phyloP scores from a whole-genome alignment of 2,329 filamentous ascomycete species.

The Botrytis elliptica region DNA sequence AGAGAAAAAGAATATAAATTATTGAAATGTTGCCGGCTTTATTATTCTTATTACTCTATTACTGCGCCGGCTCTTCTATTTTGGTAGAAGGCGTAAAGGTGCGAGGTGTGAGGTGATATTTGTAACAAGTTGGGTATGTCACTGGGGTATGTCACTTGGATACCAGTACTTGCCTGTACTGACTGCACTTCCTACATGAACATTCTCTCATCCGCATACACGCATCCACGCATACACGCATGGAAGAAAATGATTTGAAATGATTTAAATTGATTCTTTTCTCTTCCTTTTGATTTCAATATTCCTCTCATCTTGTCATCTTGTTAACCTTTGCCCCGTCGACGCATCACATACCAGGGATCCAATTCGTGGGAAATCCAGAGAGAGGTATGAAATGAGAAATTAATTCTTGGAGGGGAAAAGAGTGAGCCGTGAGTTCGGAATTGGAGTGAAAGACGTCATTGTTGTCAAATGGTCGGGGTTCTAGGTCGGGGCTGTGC shows the following conservation, averaged over 20 bases:
- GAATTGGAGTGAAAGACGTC: neutral
- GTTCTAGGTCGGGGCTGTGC: neutral
- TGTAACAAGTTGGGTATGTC: neutral
- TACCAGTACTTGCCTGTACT: neutral
- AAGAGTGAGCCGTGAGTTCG: neutral
- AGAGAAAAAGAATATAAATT: neutral
- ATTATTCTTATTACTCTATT: neutral
- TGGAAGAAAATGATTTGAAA: neutral
- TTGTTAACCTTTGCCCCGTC: neutral
- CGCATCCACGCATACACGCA: neutral
- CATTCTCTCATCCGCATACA: neutral
- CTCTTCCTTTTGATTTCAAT: neutral
- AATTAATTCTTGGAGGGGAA: neutral
- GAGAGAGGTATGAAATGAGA: neutral
- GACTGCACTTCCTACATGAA: neutral
- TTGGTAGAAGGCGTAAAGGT: neutral
- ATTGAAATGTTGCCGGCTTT: neutral
- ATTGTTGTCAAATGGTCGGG: neutral
- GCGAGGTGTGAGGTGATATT: neutral
- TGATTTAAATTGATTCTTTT: neutral
- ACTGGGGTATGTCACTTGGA: neutral
- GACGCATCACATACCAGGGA: neutral
- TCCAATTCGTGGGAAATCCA: conserved; percentile 6
- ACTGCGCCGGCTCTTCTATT: neutral
- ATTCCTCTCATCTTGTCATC: neutral